Conservation (phyloP, 1,284 basidiomycete species). For the Apiotrichum montevideense region DNA sequence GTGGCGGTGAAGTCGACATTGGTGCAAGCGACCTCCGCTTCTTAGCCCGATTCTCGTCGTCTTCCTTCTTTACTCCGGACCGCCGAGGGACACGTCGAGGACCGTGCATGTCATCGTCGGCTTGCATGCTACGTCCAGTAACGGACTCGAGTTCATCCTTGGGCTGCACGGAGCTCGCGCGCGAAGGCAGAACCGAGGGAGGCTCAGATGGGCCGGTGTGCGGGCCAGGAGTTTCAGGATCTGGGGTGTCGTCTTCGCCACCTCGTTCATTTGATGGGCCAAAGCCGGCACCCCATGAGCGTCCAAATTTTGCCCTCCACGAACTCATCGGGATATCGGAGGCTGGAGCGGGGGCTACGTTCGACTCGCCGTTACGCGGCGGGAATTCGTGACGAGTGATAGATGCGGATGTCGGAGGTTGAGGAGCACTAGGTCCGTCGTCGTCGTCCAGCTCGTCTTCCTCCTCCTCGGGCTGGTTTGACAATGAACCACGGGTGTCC, state of each 20-base stretch:
- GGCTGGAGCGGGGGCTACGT: not conserved
- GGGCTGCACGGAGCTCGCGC: conserved; percentile 10
- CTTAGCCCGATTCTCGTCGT: conserved; percentile 8
- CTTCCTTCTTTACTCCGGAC: conserved; percentile 7
- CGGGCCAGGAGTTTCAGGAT: conserved; percentile 3
- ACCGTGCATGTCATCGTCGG: conserved; percentile 7
- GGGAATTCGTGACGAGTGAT: not conserved
- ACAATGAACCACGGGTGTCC: conserved; percentile 13
- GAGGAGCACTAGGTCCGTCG: conserved; percentile 2
- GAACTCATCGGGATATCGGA: conserved; percentile 8
- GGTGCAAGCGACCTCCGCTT: conserved; percentile 23
- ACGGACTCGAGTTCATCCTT: conserved; percentile 17
- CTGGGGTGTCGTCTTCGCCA: conserved; percentile 21
- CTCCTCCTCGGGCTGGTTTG: conserved; percentile 13
- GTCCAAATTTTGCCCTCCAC: conserved; percentile 20
- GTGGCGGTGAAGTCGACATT: conserved; percentile 24
- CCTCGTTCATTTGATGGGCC: conserved; percentile 36
- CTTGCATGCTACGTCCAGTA: conserved; percentile 5
- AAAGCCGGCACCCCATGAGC: conserved; percentile 24
- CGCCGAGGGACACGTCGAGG: conserved; percentile 9
- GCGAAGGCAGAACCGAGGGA: conserved; percentile 2
- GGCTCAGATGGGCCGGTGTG: conserved; percentile 1
- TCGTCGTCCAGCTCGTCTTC: conserved; percentile 17
- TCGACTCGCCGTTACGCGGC: not conserved
- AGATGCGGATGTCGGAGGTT: not conserved